phyloP scores from a whole-genome alignment of 768 basidiomycete genomes.

The Xerocomellus amylosporus region DNA sequence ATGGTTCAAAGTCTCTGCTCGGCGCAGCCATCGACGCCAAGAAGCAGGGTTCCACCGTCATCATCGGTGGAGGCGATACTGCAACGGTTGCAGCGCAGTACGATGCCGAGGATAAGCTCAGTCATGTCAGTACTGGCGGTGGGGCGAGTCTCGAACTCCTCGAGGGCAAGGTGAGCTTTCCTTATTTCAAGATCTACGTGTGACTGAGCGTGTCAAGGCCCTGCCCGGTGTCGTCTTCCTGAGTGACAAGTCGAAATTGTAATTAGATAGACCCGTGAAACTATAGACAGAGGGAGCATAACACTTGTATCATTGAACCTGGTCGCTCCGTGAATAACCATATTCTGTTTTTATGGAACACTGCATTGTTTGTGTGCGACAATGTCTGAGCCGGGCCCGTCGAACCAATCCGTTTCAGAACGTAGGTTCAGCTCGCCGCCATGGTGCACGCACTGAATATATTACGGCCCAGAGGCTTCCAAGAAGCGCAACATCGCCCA shows the following conservation, averaged over 20 bases:
- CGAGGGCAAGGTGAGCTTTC: constrained; percentile 83
- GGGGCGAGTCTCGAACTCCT: constrained; percentile 92
- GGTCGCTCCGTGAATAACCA: constrained; percentile 9
- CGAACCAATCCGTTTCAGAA: background rate
- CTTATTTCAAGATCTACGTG: background rate
- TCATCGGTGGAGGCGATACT: constrained; percentile 94
- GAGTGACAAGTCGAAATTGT: constrained; percentile 60
- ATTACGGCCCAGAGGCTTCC: background rate
- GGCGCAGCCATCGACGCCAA: constrained; percentile 87
- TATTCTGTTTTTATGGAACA: constrained; percentile 20
- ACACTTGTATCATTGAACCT: constrained; percentile 14
- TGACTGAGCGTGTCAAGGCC: constrained; percentile 42
- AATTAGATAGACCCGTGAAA: constrained; percentile 6
- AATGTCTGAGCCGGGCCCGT: constrained; percentile 18
- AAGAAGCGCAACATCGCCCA: constrained; percentile 21
- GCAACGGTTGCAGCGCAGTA: constrained; percentile 94
- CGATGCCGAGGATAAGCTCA: constrained; percentile 80
- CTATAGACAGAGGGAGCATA: constrained; percentile 10
- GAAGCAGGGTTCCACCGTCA: constrained; percentile 81
- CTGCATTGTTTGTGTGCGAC: background rate
- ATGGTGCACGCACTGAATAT: background rate
- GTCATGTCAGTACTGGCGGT: constrained; percentile 96
- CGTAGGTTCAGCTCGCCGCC: constrained; percentile 13
- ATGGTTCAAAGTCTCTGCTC: constrained; percentile 79
- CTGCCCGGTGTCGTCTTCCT: constrained; percentile 91